A percentile compares a stretch with the other conserved stretches of the same genome.
Evolutionary conservation across 176 grass and related monocot species (phyloP).

Genomic region (Triticum dicoccoides): DNA sequence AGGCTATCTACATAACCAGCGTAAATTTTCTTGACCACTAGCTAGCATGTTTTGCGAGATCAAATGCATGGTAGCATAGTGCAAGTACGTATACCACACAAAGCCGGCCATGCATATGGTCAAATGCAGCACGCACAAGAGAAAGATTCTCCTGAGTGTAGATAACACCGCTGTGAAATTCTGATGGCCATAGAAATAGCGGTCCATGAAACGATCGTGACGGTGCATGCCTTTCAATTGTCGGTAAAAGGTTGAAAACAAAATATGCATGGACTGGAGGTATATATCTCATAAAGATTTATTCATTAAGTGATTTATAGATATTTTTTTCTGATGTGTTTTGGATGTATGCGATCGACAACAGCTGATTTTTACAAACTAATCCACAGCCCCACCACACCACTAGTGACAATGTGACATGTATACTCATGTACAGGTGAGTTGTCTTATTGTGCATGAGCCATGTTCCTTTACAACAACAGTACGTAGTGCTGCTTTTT

Average conservation of each 20-base stretch:
- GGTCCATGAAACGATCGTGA: not conserved
- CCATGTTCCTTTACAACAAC: too few species aligned
- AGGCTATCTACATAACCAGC: not conserved
- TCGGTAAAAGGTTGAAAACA: not conserved
- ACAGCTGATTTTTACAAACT: not conserved
- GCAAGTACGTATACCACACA: not conserved
- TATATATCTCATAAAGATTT: too few species aligned
- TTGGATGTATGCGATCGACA: not conserved
- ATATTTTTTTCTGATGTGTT: not conserved
- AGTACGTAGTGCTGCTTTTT: too few species aligned
- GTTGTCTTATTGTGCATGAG: too few species aligned
- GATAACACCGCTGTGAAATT: not conserved
- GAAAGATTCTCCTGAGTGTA: not conserved
- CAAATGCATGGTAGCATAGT: not conserved
- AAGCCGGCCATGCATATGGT: not conserved
- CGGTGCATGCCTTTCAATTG: not conserved
- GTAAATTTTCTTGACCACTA: not conserved
- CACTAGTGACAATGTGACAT: not conserved
- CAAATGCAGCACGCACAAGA: not conserved
- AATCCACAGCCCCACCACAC: not conserved
- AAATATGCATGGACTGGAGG: too few species aligned
- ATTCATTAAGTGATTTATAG: not conserved
- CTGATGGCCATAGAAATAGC: not conserved
- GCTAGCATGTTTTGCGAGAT: not conserved
- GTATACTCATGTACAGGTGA: too few species aligned